Evolutionary conservation across 805 yeast species (phyloP), one percentile per base, ranked within the genome.

Genomic region (Cyberlindnera samutprakarnensis): DNA sequence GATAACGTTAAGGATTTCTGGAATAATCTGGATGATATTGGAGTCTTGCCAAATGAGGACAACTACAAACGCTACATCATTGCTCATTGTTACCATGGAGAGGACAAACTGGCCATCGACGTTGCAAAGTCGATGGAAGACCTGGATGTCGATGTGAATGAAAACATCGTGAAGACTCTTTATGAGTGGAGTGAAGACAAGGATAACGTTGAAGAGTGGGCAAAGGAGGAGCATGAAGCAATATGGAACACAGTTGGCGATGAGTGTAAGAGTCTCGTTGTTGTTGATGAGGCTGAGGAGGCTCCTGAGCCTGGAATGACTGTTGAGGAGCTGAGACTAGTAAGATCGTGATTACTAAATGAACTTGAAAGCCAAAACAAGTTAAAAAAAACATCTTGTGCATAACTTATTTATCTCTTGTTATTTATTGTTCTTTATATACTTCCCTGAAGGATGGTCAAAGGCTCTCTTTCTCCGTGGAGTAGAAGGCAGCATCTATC

Each of bases 81-180:
- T 35, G 83, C 86, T 0, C 77, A 80, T 49, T 78, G 82, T 38
- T 78, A 77, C 43, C 75, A 75, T 47, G 86, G 80, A 7, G 58
- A 66, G 28, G 68, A 65, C 23, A 66, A 66, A 8, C 66, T 70
- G 4, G 92, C 92, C 0, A 54, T 76, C 6, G 57, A 59, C 13
- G 52, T 75, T 18, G 63, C 73, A 4, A 59, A 62, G 14, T 61
- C 60, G 18, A 66, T 75, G 52, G 64, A 58, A 19, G 69, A 68
- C 22, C 61, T 65, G 38, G 75, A 69, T 24, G 52, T 71, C 5
- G 56, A 57, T 23, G 51, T 74, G 6, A 58, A 66, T 13, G 47
- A 52, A 6, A 69, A 68, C 16, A 61, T 73, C 9, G 46, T 78
- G 19, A 56, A 64, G 21, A 58, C 70, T 4, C 47, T 75, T 46